phyloP scores from a whole-genome alignment of 2,329 filamentous ascomycete genomes.

The Talaromyces islandicus region DNA sequence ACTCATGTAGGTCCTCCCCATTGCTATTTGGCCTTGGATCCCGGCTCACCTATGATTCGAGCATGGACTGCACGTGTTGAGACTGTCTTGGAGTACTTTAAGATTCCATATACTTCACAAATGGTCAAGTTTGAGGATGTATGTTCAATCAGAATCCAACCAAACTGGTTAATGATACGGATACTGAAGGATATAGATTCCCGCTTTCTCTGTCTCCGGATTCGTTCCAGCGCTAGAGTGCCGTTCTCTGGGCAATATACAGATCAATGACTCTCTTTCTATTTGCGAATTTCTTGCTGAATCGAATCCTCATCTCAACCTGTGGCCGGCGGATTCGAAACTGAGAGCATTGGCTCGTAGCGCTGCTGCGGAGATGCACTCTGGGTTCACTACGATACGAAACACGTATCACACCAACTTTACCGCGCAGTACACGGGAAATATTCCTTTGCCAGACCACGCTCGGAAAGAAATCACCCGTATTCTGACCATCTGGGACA shows the following conservation, averaged over 20 bases:
- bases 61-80: constrained; percentile 31
- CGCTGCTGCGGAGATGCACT: constrained; percentile 29
- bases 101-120: constrained; percentile 22
- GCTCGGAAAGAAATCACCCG: constrained; percentile 20
- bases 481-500: constrained; percentile 23
- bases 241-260: constrained; percentile 16
- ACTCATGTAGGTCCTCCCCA: constrained; percentile 22
- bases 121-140: constrained; percentile 22
- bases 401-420: constrained; percentile 23
- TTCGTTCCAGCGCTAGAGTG: constrained; percentile 24
- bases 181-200: background rate
- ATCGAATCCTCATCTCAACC: constrained; percentile 19
- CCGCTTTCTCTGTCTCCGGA: constrained; percentile 20
- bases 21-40: background rate
- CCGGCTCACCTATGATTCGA: constrained; percentile 10
- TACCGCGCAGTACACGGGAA: constrained; percentile 23
- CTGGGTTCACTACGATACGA: constrained; percentile 23
- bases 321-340: constrained; percentile 28
- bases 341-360: constrained; percentile 27
- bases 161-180: constrained; percentile 1
- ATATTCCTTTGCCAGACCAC: constrained; percentile 21
- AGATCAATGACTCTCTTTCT: constrained; percentile 25
- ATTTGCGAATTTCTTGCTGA: constrained; percentile 31
- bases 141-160: background rate
- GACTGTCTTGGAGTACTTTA: constrained; percentile 28